These are phyloP conservation scores for Aureobasidium sp. DNA, from an alignment of 2,329 filamentous ascomycete genomes.

Conservation along the genomic window DNA sequence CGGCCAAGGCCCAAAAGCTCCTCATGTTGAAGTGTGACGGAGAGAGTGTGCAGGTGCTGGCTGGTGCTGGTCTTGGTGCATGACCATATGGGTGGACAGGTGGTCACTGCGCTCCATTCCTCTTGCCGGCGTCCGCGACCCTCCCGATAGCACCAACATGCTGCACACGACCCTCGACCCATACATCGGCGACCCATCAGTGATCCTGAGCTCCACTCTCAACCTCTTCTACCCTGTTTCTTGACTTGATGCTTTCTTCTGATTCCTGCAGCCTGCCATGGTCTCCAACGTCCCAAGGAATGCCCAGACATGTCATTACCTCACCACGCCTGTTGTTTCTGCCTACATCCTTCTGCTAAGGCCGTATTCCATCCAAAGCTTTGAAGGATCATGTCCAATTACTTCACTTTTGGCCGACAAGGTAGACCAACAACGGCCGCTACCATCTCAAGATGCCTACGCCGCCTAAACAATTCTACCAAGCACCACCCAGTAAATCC, in stretches of 20 bases:
- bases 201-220: not conserved
- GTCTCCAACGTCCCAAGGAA: not conserved
- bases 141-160: not conserved
- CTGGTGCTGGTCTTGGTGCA: not conserved
- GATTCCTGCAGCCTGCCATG: not conserved
- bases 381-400: not conserved
- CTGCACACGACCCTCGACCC: not conserved
- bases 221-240: not conserved
- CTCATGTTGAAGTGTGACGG: conserved; percentile 30
- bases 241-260: not conserved
- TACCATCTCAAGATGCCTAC: not conserved
- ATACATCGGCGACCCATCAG: not conserved
- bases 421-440: not conserved
- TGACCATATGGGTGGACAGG: not conserved
- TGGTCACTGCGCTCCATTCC: not conserved
- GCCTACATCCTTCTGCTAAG: not conserved
- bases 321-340: not conserved
- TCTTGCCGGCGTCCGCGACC: not conserved
- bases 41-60: no score
- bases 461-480: not conserved
- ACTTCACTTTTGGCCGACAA: not conserved
- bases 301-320: not conserved
- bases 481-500: not conserved
- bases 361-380: not conserved
- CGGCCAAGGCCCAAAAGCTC: conserved; percentile 43